A percentile compares a stretch with the other conserved stretches of the same genome.
phyloP scores from a whole-genome alignment of 768 basidiomycete genomes.

The Boletus edulis region DNA sequence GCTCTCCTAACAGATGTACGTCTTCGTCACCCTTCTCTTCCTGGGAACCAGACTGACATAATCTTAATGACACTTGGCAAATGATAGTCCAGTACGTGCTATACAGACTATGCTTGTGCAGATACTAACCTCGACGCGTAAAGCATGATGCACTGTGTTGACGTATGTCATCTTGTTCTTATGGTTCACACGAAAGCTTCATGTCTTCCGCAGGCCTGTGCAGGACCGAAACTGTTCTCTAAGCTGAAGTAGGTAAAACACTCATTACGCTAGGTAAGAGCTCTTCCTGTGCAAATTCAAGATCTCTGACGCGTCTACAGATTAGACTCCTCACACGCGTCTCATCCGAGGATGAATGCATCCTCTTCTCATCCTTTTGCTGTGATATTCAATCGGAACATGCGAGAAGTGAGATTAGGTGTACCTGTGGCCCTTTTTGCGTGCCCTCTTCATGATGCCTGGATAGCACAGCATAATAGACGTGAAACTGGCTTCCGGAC shows the following conservation, averaged over 20 bases:
- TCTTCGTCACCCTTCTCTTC: slow-evolving; percentile 2
- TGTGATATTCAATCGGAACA: neutral
- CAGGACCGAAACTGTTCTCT: slow-evolving; percentile 79
- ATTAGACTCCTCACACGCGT: slow-evolving; percentile 11
- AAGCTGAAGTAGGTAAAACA: slow-evolving; percentile 47
- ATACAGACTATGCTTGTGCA: neutral
- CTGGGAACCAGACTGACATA: slow-evolving; percentile 7
- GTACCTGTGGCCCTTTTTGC: neutral
- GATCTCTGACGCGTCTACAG: slow-evolving; percentile 1
- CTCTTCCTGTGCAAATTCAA: neutral
- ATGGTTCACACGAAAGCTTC: neutral
- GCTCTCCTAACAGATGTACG: slow-evolving; percentile 21
- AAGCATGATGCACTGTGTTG: slow-evolving; percentile 92
- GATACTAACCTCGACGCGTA: slow-evolving; percentile 5
- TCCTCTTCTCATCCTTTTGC: neutral
- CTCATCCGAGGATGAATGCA: slow-evolving; percentile 11
- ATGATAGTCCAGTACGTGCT: slow-evolving; percentile 64
- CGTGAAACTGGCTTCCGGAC: too few species aligned
- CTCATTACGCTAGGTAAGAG: slow-evolving; percentile 19
- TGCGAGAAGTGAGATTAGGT: neutral
- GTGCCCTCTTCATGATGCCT: neutral
- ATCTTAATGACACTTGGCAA: neutral
- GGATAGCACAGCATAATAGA: too few species aligned
- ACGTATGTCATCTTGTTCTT: slow-evolving; percentile 49
- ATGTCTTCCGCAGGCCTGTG: slow-evolving; percentile 38